Evolutionary conservation across 2,329 filamentous ascomycete species (phyloP).

Genomic region (Pseudomassariella vexata): DNA sequence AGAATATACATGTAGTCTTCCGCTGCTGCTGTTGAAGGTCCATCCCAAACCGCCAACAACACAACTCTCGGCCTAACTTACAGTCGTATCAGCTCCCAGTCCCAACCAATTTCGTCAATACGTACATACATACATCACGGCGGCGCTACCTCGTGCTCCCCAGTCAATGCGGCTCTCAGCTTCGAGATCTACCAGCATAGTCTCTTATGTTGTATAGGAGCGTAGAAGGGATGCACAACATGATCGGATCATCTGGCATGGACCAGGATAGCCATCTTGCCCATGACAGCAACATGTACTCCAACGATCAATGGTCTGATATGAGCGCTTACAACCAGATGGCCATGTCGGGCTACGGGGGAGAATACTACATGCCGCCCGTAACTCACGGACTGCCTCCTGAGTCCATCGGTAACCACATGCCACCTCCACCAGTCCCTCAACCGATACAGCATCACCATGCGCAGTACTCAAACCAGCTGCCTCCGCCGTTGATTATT

Average conservation of each 20-base stretch:
- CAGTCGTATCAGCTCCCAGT: too few relatives aligned
- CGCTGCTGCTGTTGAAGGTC: conserved; percentile 34
- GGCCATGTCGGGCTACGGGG: conserved; percentile 63
- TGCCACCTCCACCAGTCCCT: conserved; percentile 56
- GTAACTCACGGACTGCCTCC: conserved; percentile 41
- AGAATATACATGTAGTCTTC: conserved; percentile 43
- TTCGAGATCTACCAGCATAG: conserved; percentile 12
- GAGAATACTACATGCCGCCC: conserved; percentile 54
- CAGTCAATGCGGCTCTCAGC: conserved; percentile 17
- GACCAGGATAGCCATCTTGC: conserved; percentile 40
- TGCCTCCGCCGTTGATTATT: conserved; percentile 65
- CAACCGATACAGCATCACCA: conserved; percentile 45
- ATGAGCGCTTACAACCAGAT: conserved; percentile 62
- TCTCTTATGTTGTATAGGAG: conserved; percentile 12
- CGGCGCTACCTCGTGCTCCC: conserved; percentile 15
- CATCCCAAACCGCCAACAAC: conserved; percentile 28
- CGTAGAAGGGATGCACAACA: conserved; percentile 36
- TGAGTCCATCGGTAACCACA: conserved; percentile 39
- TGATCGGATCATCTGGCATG: conserved; percentile 38
- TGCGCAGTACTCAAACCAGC: conserved; percentile 35
- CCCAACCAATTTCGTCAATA: conserved; percentile 26
- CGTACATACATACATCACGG: conserved; percentile 15
- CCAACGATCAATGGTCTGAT: conserved; percentile 48
- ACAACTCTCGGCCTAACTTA: too few relatives aligned
- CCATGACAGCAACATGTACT: conserved; percentile 35